Evolutionary conservation across 352 stramenopile species (phyloP).

Genomic region (Globisporangium spiculum): DNA sequence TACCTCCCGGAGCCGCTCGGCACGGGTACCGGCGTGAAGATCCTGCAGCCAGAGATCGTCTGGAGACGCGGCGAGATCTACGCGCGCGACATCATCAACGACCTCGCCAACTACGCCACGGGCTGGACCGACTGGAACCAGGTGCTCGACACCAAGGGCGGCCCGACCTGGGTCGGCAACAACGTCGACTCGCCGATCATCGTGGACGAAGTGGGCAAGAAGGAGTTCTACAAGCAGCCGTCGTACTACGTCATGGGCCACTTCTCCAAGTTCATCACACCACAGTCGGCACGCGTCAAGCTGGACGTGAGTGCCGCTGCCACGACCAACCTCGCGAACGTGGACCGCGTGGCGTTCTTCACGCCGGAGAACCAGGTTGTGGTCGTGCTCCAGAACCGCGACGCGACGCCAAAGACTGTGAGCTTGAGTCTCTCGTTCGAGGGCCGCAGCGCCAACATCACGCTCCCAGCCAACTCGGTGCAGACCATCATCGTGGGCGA

Average conservation of each 20-base stretch:
- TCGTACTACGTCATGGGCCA: conserved; percentile 83
- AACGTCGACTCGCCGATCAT: conserved; percentile 70
- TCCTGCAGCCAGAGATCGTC: conserved; percentile 35
- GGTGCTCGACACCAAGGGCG: conserved; percentile 64
- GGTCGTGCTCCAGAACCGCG: conserved; percentile 48
- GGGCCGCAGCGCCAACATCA: conserved; percentile 31
- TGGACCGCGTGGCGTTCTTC: conserved; percentile 47
- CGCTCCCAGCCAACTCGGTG: conserved; percentile 41
- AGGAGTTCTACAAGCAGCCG: conserved; percentile 79
- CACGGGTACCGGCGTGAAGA: conserved; percentile 46
- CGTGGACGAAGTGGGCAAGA: conserved; percentile 46
- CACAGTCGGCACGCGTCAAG: conserved; percentile 44
- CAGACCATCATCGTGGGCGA: conserved; percentile 49
- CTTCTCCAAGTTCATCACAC: conserved; percentile 66
- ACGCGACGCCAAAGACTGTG: conserved; percentile 35
- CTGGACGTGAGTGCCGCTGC: conserved; percentile 27
- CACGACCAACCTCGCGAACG: conserved; percentile 30
- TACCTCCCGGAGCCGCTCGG: conserved; percentile 49
- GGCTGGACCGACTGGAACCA: conserved; percentile 91
- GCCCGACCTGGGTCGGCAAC: conserved; percentile 76
- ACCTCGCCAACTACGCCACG: conserved; percentile 72
- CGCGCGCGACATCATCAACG: conserved; percentile 83
- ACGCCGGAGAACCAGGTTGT: conserved; percentile 47
- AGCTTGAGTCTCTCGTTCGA: conserved; percentile 38
- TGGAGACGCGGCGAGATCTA: conserved; percentile 80